Conservation (phyloP, 2,329 filamentous ascomycete genomes). For the Xylariaceae sp. region DNA sequence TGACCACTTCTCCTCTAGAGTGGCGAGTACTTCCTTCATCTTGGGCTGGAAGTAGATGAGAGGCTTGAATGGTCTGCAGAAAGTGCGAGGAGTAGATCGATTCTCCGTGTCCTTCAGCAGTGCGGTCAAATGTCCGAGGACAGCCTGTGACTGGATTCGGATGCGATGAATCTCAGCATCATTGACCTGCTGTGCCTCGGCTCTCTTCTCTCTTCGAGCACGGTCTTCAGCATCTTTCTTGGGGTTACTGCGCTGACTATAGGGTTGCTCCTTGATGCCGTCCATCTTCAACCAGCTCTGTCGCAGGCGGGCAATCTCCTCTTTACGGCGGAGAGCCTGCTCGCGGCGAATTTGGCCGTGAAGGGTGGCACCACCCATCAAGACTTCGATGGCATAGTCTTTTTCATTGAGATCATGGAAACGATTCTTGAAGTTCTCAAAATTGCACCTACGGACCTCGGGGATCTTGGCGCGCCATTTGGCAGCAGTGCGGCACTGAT, state of each 20-base stretch:
- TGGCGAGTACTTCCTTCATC: conserved; percentile 37
- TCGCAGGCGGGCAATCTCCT: conserved; percentile 34
- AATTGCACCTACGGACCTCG: conserved; percentile 38
- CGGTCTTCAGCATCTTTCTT: conserved; percentile 18
- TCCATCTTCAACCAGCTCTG: conserved; percentile 28
- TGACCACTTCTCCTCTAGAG: conserved; percentile 40
- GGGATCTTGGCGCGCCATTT: conserved; percentile 41
- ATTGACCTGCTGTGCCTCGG: conserved; percentile 15
- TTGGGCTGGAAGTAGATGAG: conserved; percentile 40
- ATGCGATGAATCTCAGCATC: conserved; percentile 27
- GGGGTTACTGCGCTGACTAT: conserved; percentile 5
- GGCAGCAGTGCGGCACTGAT: conserved; percentile 32
- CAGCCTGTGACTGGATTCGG: conserved; percentile 39
- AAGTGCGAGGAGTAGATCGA: conserved; percentile 36
- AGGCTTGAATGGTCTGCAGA: conserved; percentile 39
- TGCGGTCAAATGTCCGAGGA: conserved; percentile 37
- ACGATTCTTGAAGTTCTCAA: conserved; percentile 43
- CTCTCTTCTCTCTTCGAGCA: conserved; percentile 20
- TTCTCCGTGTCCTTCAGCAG: conserved; percentile 35
- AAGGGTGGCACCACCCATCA: conserved; percentile 33
- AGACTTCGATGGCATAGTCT: conserved; percentile 39
- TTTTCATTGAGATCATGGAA: conserved; percentile 33
- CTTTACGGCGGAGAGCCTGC: conserved; percentile 33
- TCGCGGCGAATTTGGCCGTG: conserved; percentile 39
- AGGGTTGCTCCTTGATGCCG: conserved; percentile 10